Conservation (phyloP, 768 basidiomycete genomes). For the Rhodotorula paludigena region DNA sequence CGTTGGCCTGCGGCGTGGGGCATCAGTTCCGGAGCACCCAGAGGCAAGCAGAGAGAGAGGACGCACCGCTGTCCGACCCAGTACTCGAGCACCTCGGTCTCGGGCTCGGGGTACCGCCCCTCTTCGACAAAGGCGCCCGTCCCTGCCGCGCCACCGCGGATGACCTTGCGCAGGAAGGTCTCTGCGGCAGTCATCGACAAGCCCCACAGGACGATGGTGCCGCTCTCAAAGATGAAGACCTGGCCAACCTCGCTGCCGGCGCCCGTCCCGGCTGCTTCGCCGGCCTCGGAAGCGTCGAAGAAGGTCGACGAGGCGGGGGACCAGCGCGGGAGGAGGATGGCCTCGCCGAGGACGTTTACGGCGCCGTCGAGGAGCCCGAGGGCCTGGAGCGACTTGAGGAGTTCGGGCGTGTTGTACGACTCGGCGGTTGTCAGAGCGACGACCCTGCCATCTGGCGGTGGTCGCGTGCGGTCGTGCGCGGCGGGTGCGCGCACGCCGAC, state of each 20-base stretch:
- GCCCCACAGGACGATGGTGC: slow-evolving; percentile 36
- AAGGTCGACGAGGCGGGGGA: slow-evolving; percentile 25
- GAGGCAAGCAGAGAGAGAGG: neutral
- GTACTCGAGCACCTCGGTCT: slow-evolving; percentile 41
- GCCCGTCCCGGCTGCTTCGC: slow-evolving; percentile 1
- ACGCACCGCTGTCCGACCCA: slow-evolving; percentile 16
- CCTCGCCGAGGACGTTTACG: slow-evolving; percentile 33
- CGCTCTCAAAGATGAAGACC: slow-evolving; percentile 38
- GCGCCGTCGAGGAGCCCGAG: slow-evolving; percentile 31
- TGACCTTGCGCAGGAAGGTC: slow-evolving; percentile 33
- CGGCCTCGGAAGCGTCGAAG: neutral
- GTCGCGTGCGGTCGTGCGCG: neutral
- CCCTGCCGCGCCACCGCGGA: slow-evolving; percentile 4
- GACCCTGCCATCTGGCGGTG: slow-evolving; percentile 23
- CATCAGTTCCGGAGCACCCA: neutral
- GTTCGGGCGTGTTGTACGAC: slow-evolving; percentile 36
- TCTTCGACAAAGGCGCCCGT: slow-evolving; percentile 28
- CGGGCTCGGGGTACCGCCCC: slow-evolving; percentile 35
- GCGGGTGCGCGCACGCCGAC: neutral
- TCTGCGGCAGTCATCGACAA: slow-evolving; percentile 24
- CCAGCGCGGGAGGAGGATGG: slow-evolving; percentile 29
- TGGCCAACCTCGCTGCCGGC: slow-evolving; percentile 22
- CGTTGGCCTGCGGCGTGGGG: slow-evolving; percentile 5
- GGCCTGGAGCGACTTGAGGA: slow-evolving; percentile 28
- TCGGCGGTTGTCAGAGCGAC: slow-evolving; percentile 40